Conservation (phyloP, 352 stramenopile genomes). For the Plasmopara viticola region DNA sequence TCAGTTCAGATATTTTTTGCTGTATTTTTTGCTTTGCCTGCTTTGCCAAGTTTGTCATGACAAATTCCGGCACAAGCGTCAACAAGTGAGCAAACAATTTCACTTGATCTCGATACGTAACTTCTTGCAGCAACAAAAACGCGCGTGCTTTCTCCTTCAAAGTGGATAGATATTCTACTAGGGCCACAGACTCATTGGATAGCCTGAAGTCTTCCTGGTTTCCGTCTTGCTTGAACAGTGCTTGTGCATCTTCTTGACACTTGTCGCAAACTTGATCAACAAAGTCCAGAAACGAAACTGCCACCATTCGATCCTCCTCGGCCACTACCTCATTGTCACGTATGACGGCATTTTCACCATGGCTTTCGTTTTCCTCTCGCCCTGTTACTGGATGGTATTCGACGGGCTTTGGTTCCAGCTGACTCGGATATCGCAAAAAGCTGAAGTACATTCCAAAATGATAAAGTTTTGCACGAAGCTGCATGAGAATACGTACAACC, state of each 20-base stretch:
- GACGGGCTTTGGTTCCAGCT: conserved; percentile 35
- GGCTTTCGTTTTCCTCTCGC: conserved; percentile 10
- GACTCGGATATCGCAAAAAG: conserved; percentile 45
- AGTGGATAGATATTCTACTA: conserved; percentile 66
- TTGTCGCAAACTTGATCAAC: conserved; percentile 46
- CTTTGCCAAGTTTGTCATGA: conserved; percentile 33
- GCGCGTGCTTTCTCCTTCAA: conserved; percentile 52
- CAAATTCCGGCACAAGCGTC: conserved; percentile 37
- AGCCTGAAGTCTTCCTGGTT: conserved; percentile 51
- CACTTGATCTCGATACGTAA: conserved; percentile 53
- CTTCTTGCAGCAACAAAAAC: conserved; percentile 52
- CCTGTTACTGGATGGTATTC: conserved; percentile 20
- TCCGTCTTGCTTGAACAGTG: conserved; percentile 58
- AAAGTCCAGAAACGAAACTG: conserved; percentile 42
- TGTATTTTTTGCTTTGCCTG: conserved; percentile 21
- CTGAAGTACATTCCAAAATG: conserved; percentile 57
- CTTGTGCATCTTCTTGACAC: conserved; percentile 51
- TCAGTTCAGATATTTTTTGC: conserved; percentile 8
- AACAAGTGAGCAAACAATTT: conserved; percentile 53
- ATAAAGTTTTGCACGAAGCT: conserved; percentile 54
- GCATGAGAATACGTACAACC: conserved; percentile 37
- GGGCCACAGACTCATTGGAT: conserved; percentile 50
- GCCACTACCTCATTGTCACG: conserved; percentile 37
- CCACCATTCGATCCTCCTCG: conserved; percentile 26
- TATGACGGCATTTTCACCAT: conserved; percentile 8